Percentiles rank a stretch among this genome's conserved stretches.
phyloP scores from a whole-genome alignment of 352 stramenopile species.

The Achlya hypogyna region DNA sequence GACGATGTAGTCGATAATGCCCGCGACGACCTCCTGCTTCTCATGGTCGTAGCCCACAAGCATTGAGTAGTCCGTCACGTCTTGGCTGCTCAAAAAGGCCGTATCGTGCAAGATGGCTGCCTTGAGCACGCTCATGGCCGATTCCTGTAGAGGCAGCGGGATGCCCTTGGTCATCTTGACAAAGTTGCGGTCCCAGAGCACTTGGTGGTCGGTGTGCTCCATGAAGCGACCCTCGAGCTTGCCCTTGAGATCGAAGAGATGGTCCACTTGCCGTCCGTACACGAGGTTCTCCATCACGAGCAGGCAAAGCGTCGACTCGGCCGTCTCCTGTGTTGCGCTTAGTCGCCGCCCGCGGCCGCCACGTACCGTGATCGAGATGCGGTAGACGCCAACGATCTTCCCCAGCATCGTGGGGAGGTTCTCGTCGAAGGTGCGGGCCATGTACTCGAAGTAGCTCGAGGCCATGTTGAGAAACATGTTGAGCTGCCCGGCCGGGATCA shows the following conservation, averaged over 20 bases:
- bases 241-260: constrained; percentile 81
- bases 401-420: constrained; percentile 81
- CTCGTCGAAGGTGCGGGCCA: constrained; percentile 82
- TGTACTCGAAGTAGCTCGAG: constrained; percentile 85
- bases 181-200: constrained; percentile 84
- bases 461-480: constrained; percentile 87
- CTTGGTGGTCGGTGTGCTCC: constrained; percentile 25
- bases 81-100: constrained; percentile 68
- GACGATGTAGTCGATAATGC: constrained; percentile 87
- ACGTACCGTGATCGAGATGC: constrained; percentile 7
- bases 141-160: constrained; percentile 73
- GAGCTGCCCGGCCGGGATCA: constrained; percentile 76
- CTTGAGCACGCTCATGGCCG: constrained; percentile 64
- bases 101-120: constrained; percentile 82
- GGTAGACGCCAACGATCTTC: constrained; percentile 80
- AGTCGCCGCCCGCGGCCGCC: not conserved
- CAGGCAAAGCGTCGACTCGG: constrained; percentile 75
- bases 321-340: constrained; percentile 31
- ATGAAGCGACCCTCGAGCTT: constrained; percentile 83
- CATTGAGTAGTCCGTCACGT: constrained; percentile 85
- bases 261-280: constrained; percentile 78
- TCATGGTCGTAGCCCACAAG: constrained; percentile 80
- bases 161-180: constrained; percentile 77
- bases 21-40: constrained; percentile 78
- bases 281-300: constrained; percentile 85